These are phyloP conservation scores for Leccinum variicolor DNA, from an alignment of 768 basidiomycete species.

Conservation along the genomic window DNA sequence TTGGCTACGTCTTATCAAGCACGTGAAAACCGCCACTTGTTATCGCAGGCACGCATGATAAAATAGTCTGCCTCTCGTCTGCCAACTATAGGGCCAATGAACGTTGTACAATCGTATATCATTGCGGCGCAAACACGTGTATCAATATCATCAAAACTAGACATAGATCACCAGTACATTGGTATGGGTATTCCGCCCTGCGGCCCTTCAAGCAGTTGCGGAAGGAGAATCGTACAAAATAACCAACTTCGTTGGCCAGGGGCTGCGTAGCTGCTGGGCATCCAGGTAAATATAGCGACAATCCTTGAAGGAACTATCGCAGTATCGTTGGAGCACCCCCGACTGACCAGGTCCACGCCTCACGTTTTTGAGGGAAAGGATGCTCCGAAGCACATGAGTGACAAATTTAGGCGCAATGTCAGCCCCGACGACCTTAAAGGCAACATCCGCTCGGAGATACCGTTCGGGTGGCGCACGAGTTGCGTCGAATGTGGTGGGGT, in stretches of 20 bases:
- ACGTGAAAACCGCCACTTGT: not conserved
- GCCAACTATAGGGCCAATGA: not conserved
- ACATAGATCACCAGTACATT: not conserved
- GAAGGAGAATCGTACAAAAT: conserved; percentile 39
- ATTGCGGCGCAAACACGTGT: not conserved
- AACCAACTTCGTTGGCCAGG: conserved; percentile 69
- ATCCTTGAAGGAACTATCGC: conserved; percentile 44
- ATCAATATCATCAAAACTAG: conserved; percentile 1
- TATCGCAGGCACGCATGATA: not conserved
- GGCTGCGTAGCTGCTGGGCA: conserved; percentile 42
- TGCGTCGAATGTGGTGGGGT: conserved; percentile 44
- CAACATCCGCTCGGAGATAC: conserved; percentile 48
- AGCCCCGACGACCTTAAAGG: conserved; percentile 48
- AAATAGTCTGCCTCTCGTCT: conserved; percentile 3
- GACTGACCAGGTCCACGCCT: conserved; percentile 67
- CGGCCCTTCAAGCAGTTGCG: conserved; percentile 15
- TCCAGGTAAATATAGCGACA: conserved; percentile 57
- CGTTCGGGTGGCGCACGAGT: conserved; percentile 41
- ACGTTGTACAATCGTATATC: not conserved
- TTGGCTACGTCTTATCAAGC: not conserved
- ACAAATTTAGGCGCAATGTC: conserved; percentile 58
- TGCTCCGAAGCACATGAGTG: conserved; percentile 57
- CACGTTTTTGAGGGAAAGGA: conserved; percentile 57
- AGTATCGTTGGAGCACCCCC: conserved; percentile 59
- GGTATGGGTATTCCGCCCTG: not conserved